A percentile compares a stretch with the other conserved stretches of the same genome.
Conservation (phyloP, 352 stramenopile species). For the Globisporangium spinosum region DNA sequence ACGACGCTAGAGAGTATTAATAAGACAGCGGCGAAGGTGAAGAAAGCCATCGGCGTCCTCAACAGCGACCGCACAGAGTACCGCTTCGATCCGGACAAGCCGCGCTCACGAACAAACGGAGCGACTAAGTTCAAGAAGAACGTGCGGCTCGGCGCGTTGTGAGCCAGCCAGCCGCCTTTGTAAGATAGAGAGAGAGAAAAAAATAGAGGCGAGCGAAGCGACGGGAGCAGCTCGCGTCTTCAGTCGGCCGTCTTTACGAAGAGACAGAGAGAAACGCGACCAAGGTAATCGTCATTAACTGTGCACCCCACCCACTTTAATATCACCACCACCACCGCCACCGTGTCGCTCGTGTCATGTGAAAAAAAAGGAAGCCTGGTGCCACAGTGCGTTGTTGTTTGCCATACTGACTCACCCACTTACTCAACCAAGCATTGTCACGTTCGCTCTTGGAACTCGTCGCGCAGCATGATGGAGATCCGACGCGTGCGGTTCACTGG, state of each 20-base stretch:
- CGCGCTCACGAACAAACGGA: conserved; percentile 40
- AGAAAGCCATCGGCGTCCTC: conserved; percentile 61
- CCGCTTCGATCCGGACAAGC: conserved; percentile 55
- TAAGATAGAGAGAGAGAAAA: conserved; percentile 22
- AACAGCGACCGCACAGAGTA: conserved; percentile 84
- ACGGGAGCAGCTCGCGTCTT: background rate
- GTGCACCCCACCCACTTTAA: conserved; percentile 3
- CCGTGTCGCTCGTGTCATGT: background rate
- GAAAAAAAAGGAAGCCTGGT: background rate
- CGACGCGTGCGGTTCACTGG: conserved; percentile 66
- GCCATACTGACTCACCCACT: background rate
- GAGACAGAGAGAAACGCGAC: background rate
- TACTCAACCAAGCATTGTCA: background rate
- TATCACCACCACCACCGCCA: conserved; percentile 3
- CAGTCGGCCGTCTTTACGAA: background rate
- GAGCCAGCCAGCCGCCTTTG: conserved; percentile 6
- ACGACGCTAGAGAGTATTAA: conserved; percentile 75
- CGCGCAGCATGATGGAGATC: conserved; percentile 83
- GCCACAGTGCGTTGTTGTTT: background rate
- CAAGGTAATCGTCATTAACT: background rate
- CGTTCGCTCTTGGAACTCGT: conserved; percentile 44
- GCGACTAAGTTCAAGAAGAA: conserved; percentile 52
- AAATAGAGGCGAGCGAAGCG: conserved; percentile 8
- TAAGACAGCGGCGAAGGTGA: conserved; percentile 62
- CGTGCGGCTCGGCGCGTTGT: conserved; percentile 47